phyloP scores from a whole-genome alignment of 768 basidiomycete species.

The Serendipita sp. region DNA sequence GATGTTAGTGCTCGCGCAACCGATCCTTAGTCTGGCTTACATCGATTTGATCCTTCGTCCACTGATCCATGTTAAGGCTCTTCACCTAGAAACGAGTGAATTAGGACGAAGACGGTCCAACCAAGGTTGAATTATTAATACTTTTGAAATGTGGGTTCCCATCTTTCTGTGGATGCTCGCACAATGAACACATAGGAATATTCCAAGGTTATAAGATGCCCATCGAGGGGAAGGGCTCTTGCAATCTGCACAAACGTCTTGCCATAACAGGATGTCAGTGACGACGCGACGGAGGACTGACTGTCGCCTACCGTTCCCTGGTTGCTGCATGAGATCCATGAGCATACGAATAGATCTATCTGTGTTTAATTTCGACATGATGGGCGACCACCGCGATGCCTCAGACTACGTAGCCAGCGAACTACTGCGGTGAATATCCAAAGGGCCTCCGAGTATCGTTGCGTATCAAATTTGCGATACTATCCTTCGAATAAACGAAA shows the following conservation, averaged over 20 bases:
- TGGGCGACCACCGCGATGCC: no score
- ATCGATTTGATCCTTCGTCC: slow-evolving; percentile 81
- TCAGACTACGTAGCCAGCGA: no score
- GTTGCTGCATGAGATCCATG: slow-evolving; percentile 48
- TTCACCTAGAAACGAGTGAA: slow-evolving; percentile 37
- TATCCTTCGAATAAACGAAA: not conserved
- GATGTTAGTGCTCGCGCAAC: not conserved
- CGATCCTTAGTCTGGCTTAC: slow-evolving; percentile 26
- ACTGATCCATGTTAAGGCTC: slow-evolving; percentile 75
- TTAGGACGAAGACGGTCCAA: not conserved
- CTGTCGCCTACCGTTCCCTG: slow-evolving; percentile 62
- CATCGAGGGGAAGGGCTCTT: slow-evolving; percentile 75
- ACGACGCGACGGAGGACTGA: not conserved
- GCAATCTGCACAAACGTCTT: slow-evolving; percentile 88
- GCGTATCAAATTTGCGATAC: not conserved
- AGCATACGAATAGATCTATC: slow-evolving; percentile 27
- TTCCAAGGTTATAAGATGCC: slow-evolving; percentile 79
- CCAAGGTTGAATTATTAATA: slow-evolving; percentile 43
- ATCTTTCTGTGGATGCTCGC: slow-evolving; percentile 90
- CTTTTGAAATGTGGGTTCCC: slow-evolving; percentile 85
- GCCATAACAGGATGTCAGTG: slow-evolving; percentile 1
- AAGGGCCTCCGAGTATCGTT: no score
- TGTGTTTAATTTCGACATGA: not conserved
- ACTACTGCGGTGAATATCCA: no score
- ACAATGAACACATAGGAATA: slow-evolving; percentile 77